Conservation (phyloP, 2,329 filamentous ascomycete genomes). For the Escovopsis weberi region DNA sequence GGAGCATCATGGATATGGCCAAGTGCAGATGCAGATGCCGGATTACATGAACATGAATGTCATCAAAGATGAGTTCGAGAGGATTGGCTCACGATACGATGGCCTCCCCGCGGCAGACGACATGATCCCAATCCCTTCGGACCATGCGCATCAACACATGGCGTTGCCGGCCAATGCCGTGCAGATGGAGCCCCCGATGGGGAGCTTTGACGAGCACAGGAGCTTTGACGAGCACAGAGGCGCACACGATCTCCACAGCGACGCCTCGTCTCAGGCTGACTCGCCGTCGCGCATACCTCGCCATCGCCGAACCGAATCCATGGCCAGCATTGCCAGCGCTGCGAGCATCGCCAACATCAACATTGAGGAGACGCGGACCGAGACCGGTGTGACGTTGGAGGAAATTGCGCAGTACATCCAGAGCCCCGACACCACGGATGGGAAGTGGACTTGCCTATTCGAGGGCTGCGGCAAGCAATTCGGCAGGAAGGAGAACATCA, state of each 20-base stretch:
- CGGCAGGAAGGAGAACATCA: slow-evolving; percentile 97
- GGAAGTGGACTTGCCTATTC: slow-evolving; percentile 66
- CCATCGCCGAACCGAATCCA: slow-evolving; percentile 44
- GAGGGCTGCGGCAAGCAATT: slow-evolving; percentile 78
- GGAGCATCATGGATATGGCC: slow-evolving; percentile 30
- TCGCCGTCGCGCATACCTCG: slow-evolving; percentile 14
- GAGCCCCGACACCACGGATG: slow-evolving; percentile 56
- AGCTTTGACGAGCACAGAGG: slow-evolving; percentile 25
- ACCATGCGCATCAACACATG: slow-evolving; percentile 32
- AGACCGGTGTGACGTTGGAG: slow-evolving; percentile 77
- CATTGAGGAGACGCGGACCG: slow-evolving; percentile 50
- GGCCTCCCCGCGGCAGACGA: slow-evolving; percentile 17
- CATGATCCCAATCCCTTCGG: slow-evolving; percentile 25
- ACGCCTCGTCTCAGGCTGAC: slow-evolving; percentile 8
- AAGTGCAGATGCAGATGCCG: slow-evolving; percentile 36
- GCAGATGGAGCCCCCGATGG: slow-evolving; percentile 24
- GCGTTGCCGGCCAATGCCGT: slow-evolving; percentile 35
- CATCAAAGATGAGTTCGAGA: slow-evolving; percentile 30
- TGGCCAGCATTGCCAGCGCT: slow-evolving; percentile 42
- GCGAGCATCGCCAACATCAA: slow-evolving; percentile 48
- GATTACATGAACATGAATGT: slow-evolving; percentile 42
- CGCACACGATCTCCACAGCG: slow-evolving; percentile 4
- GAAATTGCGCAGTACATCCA: slow-evolving; percentile 66
- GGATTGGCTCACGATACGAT: slow-evolving; percentile 22
- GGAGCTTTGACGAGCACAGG: slow-evolving; percentile 26